These are phyloP conservation scores for Dentipellis sp. DNA, from an alignment of 768 basidiomycete species.

Conservation along the genomic window DNA sequence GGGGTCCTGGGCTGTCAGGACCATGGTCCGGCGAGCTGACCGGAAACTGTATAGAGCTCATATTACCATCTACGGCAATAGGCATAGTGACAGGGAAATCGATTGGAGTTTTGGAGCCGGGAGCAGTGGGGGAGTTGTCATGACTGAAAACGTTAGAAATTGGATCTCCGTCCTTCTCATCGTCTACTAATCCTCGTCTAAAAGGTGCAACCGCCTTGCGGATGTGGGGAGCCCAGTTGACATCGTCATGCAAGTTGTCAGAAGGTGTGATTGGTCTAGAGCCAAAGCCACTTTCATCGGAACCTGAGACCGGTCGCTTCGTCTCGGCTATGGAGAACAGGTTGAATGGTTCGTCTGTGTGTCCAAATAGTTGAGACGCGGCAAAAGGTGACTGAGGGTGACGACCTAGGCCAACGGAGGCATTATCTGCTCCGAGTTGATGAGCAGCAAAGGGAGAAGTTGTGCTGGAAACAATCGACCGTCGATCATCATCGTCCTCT, in stretches of 20 bases:
- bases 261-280: conserved; percentile 46
- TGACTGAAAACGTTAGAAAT: conserved; percentile 31
- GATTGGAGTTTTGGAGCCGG: conserved; percentile 42
- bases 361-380: conserved; percentile 75
- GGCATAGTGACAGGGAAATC: conserved; percentile 49
- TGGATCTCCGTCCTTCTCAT: conserved; percentile 53
- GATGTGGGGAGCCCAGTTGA: conserved; percentile 24
- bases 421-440: conserved; percentile 50
- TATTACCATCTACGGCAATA: conserved; percentile 40
- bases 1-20: conserved; percentile 40
- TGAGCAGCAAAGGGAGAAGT: conserved; percentile 70
- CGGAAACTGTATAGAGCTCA: conserved; percentile 76
- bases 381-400: conserved; percentile 84
- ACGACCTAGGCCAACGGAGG: conserved; percentile 27
- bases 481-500: conserved; percentile 83
- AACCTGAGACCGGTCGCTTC: conserved; percentile 42
- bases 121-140: conserved; percentile 34
- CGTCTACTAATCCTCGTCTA: conserved; percentile 63
- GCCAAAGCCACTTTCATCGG: conserved; percentile 42
- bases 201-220: conserved; percentile 63
- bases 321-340: conserved; percentile 79
- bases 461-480: conserved; percentile 67
- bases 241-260: conserved; percentile 38
- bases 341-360: conserved; percentile 70
- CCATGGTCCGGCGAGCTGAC: conserved; percentile 63